These are phyloP conservation scores for Malassezia restricta DNA, from an alignment of 1,284 basidiomycete species.

Conservation along the genomic window DNA sequence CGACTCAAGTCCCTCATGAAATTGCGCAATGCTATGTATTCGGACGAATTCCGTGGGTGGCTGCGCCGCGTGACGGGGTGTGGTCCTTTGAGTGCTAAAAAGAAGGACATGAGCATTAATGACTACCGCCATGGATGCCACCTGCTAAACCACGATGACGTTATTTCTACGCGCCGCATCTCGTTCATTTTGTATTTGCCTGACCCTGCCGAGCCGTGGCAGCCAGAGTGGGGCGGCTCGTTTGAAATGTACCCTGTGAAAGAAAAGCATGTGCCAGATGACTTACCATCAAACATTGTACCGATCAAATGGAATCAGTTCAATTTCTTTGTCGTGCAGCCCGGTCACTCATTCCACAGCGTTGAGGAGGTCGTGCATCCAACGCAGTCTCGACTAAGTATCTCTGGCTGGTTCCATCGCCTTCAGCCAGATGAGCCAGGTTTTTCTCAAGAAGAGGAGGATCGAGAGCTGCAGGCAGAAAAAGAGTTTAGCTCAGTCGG, in stretches of 20 bases:
- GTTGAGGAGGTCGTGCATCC: slow-evolving; percentile 70
- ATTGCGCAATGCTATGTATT: slow-evolving; percentile 87
- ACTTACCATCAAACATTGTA: slow-evolving; percentile 30
- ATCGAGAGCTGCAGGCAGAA: slow-evolving; percentile 30
- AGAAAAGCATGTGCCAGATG: slow-evolving; percentile 30
- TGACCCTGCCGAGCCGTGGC: slow-evolving; percentile 60
- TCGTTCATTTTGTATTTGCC: slow-evolving; percentile 98
- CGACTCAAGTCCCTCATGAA: slow-evolving; percentile 49
- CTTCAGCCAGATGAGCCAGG: slow-evolving; percentile 82
- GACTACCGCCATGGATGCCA: slow-evolving; percentile 75
- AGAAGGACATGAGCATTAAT: slow-evolving; percentile 92
- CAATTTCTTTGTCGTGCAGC: slow-evolving; percentile 78
- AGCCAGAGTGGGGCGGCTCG: slow-evolving; percentile 75
- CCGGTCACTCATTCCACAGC: slow-evolving; percentile 83
- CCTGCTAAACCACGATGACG: slow-evolving; percentile 65
- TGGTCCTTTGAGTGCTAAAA: slow-evolving; percentile 73
- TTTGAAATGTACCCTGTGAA: slow-evolving; percentile 76
- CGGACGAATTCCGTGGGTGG: slow-evolving; percentile 67
- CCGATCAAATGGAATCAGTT: slow-evolving; percentile 76
- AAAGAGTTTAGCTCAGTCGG: slow-evolving; percentile 34
- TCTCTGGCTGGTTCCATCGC: slow-evolving; percentile 86
- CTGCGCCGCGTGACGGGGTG: slow-evolving; percentile 81
- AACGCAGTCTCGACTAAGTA: slow-evolving; percentile 53
- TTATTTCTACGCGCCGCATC: slow-evolving; percentile 84
- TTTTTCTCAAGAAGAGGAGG: slow-evolving; percentile 56